Evolutionary conservation across 805 yeast species (phyloP), one percentile per base, ranked within the genome.

Genomic region (Ogataea glucozyma): DNA sequence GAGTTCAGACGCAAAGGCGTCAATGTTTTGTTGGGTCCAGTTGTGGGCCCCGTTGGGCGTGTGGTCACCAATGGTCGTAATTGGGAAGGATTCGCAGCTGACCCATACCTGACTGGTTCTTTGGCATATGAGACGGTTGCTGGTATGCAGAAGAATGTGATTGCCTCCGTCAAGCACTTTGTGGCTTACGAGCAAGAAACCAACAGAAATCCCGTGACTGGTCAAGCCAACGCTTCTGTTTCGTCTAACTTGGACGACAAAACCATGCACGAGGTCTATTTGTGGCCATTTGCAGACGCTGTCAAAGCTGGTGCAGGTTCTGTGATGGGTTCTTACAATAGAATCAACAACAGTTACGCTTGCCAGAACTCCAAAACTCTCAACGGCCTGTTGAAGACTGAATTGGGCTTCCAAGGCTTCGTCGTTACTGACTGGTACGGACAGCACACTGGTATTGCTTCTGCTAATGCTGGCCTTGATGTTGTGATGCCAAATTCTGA

Each of bases 391-490:
- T 61, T 81, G 49, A 81, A 79, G 60, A 81, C 73, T 35, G 84
- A 81, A 57, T 60, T 79, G 39, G 85, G 84, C 0, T 81, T 79
- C 53, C 84, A 80, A 61, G 86, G 85, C 0, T 80, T 78, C 58
- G 81, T 80, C n/a, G 73, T 79, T 43, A 71, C 81, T 20, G 85
- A 80, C 54, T 79, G 85, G 83, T 79, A 77, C 13, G 85, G 82
- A 4, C 81, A 75, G 46, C 81, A 75, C 49, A 56, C 74, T 8
- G 85, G 85, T 5, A 78, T 79, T 4, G 67, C 70, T 38, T 70
- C 81, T 1, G 80, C 76, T 1, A 60, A 77, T 18, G 71, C 83
- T 2, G 87, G 87, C 2, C 60, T 78, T 26, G 86, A 81, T 59
- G 78, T 81, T 83, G 67, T 76, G 11, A 79, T 81, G 85, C 85